Evolutionary conservation across 176 grass and related monocot genomes (phyloP), one percentile per base, ranked within the genome.

Genomic region (Bromus sterilis): DNA sequence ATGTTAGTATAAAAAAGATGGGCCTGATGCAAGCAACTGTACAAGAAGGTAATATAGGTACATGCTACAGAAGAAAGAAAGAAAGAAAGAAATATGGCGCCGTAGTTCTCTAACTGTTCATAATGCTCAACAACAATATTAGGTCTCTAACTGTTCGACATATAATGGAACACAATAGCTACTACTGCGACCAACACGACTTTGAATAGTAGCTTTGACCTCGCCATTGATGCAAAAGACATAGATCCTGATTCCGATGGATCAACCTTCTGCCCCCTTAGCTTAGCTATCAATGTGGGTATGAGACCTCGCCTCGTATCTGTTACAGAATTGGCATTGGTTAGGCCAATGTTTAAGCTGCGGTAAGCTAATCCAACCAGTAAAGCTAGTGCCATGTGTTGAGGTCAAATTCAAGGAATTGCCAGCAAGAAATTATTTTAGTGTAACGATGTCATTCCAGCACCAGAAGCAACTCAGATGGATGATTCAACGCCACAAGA

Each of bases 121-220:
- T n/a, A n/a, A n/a, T n/a, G n/a, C 49, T 53, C 49, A 53, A 2
- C 49, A 53, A 2, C 49, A 53, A 21, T 21, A 53, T 53, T 53
- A 53, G 15, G 34, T 65, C 25, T 89, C 42, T 53, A 89, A 33
- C 78, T 89, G 55, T 89, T 85, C 1, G 78, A 81, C 26, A 85
- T 56, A 70, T 89, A 85, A 39, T 89, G 71, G 71, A 81, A 77
- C 20, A 61, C 13, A 62, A 81, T 62, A 71, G 82, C 87, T 61
- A 77, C 78, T 78, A 59, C 78, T 7, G 78, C 83, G 4, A 89
- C 83, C 18, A 86, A 46, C 24, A 65, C 56, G 78, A 89, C 83
- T 66, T 89, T 89, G 33, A 89, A 67, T 58, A 86, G 56, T 35
- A 89, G 64, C 65, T 89, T 89, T 12, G 44, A 77, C 40, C 83